Conservation (phyloP, 139 green algal genomes). For the Tetraselmis striata region DNA sequence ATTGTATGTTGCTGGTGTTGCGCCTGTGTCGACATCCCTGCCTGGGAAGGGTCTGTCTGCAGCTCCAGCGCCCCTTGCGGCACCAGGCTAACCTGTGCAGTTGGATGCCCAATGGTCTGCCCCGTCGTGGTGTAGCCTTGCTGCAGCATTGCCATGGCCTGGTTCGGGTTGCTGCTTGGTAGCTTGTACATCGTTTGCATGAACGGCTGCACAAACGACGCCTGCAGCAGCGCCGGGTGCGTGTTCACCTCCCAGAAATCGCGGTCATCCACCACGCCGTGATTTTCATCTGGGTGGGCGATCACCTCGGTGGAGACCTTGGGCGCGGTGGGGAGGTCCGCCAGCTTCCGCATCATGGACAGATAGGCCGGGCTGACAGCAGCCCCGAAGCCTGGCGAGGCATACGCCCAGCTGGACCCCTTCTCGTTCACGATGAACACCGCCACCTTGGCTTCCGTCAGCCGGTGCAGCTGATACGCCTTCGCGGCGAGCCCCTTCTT, state of each 20-base stretch:
- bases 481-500: slow-evolving; percentile 52
- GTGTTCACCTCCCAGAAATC: not conserved
- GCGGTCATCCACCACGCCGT: not conserved
- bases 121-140: not conserved
- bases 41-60: too few species aligned
- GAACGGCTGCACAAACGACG: not conserved
- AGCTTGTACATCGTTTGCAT: not conserved
- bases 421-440: slow-evolving; percentile 59
- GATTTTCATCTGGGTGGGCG: not conserved
- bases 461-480: slow-evolving; percentile 47
- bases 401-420: slow-evolving; percentile 51
- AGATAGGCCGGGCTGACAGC: slow-evolving; percentile 29
- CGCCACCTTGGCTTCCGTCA: slow-evolving; percentile 45
- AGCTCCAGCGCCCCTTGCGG: not conserved
- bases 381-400: slow-evolving; percentile 36
- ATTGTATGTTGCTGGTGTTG: not conserved
- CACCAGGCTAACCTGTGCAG: not conserved
- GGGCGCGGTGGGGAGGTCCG: not conserved
- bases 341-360: slow-evolving; percentile 32
- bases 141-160: not conserved
- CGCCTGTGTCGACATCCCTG: too few species aligned
- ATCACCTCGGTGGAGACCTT: not conserved
- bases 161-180: not conserved
- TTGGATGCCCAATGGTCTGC: not conserved
- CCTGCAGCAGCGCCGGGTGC: not conserved